Percentiles rank a stretch among this genome's conserved stretches.
phyloP scores from a whole-genome alignment of 345 rosid genomes.

The Eucalyptus cloeziana region DNA sequence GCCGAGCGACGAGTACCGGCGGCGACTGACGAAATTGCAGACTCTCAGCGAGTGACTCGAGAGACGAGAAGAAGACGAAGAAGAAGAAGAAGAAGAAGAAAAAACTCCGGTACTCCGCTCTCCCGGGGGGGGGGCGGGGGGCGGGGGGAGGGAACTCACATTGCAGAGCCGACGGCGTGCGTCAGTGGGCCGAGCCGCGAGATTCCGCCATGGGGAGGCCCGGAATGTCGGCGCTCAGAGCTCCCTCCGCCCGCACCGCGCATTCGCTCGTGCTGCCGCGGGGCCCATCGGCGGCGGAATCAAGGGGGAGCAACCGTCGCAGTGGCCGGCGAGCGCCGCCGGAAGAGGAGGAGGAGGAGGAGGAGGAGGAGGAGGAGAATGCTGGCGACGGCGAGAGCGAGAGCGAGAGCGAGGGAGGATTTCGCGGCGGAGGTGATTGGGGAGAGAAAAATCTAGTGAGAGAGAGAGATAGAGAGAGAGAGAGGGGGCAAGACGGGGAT shows the following conservation, averaged over 20 bases:
- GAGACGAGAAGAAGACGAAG: background rate
- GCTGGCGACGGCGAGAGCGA: background rate
- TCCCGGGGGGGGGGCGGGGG: background rate
- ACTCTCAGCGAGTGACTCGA: background rate
- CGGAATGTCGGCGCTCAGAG: background rate
- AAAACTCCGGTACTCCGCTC: background rate
- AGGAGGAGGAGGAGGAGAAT: background rate
- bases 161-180: background rate
- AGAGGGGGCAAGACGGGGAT: background rate
- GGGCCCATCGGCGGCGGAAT: background rate
- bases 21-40: background rate
- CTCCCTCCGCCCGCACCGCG: background rate
- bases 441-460: conserved; percentile 5
- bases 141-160: background rate
- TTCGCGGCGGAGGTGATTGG: background rate
- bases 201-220: background rate
- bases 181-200: background rate
- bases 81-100: background rate
- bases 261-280: background rate
- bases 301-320: background rate
- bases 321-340: background rate
- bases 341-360: background rate
- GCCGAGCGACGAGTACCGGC: background rate
- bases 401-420: background rate
- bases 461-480: background rate